These are phyloP conservation scores for Macrocybe gigantea DNA, from an alignment of 768 basidiomycete genomes.

Conservation along the genomic window DNA sequence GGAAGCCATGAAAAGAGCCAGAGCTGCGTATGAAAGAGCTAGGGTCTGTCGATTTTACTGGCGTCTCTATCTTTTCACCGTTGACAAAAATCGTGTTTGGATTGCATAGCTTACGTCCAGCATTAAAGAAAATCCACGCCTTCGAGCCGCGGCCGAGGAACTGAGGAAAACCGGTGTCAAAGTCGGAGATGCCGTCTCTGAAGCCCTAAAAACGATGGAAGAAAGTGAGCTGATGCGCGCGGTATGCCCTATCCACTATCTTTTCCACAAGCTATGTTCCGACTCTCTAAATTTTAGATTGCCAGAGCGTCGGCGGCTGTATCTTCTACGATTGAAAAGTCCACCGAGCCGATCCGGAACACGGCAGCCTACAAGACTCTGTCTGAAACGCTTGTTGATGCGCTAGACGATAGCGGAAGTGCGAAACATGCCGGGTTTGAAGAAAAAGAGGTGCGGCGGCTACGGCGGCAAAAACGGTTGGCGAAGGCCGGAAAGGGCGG, in stretches of 20 bases:
- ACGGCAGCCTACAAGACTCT: slow-evolving; percentile 92
- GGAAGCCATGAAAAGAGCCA: slow-evolving; percentile 89
- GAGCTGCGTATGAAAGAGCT: slow-evolving; percentile 89
- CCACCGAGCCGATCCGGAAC: slow-evolving; percentile 95
- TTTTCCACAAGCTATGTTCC: neutral
- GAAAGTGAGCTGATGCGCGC: slow-evolving; percentile 90
- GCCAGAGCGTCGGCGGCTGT: slow-evolving; percentile 81
- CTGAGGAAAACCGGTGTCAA: slow-evolving; percentile 85
- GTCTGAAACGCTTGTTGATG: slow-evolving; percentile 84
- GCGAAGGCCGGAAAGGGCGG: slow-evolving; percentile 75
- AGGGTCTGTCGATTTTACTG: slow-evolving; percentile 52
- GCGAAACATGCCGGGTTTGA: slow-evolving; percentile 95
- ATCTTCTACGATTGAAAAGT: slow-evolving; percentile 78
- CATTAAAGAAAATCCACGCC: slow-evolving; percentile 91
- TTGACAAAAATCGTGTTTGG: neutral
- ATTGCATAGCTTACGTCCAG: slow-evolving; percentile 72
- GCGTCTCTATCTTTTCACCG: slow-evolving; percentile 6
- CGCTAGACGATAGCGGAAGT: slow-evolving; percentile 88
- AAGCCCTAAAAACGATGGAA: slow-evolving; percentile 89
- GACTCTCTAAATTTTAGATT: slow-evolving; percentile 42
- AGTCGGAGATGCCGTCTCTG: slow-evolving; percentile 89
- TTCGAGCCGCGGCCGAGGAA: slow-evolving; percentile 91
- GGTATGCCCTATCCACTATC: slow-evolving; percentile 33
- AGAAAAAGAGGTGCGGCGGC: slow-evolving; percentile 85
- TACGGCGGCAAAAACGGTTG: slow-evolving; percentile 73